phyloP scores from a whole-genome alignment of 768 basidiomycete genomes.

The Tricholoma saponaceum region DNA sequence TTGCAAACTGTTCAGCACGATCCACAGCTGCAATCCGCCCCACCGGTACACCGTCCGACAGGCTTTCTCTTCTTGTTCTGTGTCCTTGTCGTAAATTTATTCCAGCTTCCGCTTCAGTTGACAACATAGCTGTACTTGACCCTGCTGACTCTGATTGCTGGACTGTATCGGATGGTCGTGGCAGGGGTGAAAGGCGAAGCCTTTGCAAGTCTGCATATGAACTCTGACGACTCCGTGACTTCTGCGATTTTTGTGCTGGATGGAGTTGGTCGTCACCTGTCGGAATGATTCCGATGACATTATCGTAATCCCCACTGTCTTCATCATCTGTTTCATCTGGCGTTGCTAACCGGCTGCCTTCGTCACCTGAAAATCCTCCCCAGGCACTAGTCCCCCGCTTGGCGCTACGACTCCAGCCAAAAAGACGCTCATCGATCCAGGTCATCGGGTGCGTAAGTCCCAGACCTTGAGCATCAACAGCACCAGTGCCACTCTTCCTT shows the following conservation, averaged over 20 bases:
- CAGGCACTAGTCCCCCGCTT: slow-evolving; percentile 83
- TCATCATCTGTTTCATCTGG: slow-evolving; percentile 84
- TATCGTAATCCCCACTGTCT: slow-evolving; percentile 87
- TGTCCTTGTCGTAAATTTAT: slow-evolving; percentile 41
- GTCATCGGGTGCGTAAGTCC: slow-evolving; percentile 89
- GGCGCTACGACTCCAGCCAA: slow-evolving; percentile 84
- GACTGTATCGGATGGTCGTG: background rate
- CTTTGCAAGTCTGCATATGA: slow-evolving; percentile 84
- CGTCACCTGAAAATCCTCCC: slow-evolving; percentile 57
- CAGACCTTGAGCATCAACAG: slow-evolving; percentile 82
- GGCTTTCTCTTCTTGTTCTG: slow-evolving; percentile 55
- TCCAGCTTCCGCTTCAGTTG: slow-evolving; percentile 31
- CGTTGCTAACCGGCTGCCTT: slow-evolving; percentile 59
- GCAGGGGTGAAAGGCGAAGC: slow-evolving; percentile 36
- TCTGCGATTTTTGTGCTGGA: slow-evolving; percentile 35
- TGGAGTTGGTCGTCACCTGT: slow-evolving; percentile 40
- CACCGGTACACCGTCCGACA: slow-evolving; percentile 63
- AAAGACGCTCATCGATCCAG: slow-evolving; percentile 92
- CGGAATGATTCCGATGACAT: slow-evolving; percentile 69
- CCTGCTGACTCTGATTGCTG: background rate
- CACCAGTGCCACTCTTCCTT: slow-evolving; percentile 75
- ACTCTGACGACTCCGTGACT: slow-evolving; percentile 57
- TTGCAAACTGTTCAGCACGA: slow-evolving; percentile 51
- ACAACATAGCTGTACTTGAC: slow-evolving; percentile 8
- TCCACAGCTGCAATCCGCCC: slow-evolving; percentile 59